Evolutionary conservation across 2,329 filamentous ascomycete genomes (phyloP).

Genomic region (Trichophyton verrucosum): DNA sequence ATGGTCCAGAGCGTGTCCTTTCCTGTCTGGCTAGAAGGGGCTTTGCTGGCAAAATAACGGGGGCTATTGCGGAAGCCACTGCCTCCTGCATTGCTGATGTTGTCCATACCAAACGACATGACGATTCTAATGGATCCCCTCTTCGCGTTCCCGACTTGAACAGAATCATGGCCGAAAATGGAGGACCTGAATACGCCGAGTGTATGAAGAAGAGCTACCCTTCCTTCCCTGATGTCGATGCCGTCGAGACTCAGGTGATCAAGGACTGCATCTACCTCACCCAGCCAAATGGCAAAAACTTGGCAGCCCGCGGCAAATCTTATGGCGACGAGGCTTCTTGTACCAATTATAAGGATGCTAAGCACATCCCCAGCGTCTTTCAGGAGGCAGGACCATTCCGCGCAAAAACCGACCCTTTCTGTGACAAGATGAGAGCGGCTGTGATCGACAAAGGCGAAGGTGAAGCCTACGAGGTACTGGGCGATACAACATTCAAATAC

Average conservation of each 20-base stretch:
- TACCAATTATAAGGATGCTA: not conserved
- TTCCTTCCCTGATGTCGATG: not conserved
- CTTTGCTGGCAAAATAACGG: no score
- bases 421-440: constrained; percentile 1
- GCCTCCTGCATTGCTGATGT: no score
- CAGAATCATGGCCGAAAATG: not conserved
- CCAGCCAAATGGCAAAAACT: not conserved
- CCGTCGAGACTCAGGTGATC: not conserved
- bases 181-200: not conserved
- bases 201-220: constrained; percentile 1
- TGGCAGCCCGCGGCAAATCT: not conserved
- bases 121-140: not conserved
- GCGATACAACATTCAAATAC: not conserved
- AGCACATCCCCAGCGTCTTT: not conserved
- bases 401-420: not conserved
- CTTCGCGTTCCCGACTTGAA: not conserved
- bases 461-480: not conserved
- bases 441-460: not conserved
- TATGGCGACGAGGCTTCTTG: not conserved
- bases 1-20: not conserved
- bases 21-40: no score
- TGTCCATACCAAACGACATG: no score
- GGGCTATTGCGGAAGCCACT: no score
- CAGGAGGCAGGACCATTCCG: constrained; percentile 3
- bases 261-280: not conserved